Percentiles rank a stretch among this genome's conserved stretches.
Conservation (phyloP, 257 asterid species). For the Parsonsia alboflavescens region DNA sequence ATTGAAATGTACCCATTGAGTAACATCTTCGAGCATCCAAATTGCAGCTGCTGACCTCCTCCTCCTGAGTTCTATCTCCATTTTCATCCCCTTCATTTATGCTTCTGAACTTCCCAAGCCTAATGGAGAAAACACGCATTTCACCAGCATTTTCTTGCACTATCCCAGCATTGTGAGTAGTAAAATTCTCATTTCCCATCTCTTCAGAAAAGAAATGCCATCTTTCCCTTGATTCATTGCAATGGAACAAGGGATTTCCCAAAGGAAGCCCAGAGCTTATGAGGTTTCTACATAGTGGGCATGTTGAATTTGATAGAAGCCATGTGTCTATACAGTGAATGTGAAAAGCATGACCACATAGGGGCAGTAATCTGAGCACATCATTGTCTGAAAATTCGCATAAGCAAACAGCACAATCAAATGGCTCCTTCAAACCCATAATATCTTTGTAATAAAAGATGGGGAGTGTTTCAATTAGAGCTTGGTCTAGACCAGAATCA, state of each 20-base stretch:
- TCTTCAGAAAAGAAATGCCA: constrained; percentile 18
- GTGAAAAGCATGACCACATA: constrained; percentile 89
- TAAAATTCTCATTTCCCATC: constrained; percentile 12
- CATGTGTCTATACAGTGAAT: constrained; percentile 76
- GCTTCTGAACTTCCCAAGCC: constrained; percentile 52
- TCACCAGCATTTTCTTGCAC: constrained; percentile 21
- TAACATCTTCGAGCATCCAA: constrained; percentile 61
- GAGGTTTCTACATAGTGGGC: constrained; percentile 70
- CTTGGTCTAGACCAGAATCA: constrained; percentile 81
- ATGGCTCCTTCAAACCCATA: constrained; percentile 69
- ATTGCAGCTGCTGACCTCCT: constrained; percentile 26
- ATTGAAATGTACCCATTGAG: constrained; percentile 64
- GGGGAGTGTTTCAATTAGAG: constrained; percentile 76
- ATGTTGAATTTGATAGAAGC: constrained; percentile 76
- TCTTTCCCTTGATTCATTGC: constrained; percentile 16
- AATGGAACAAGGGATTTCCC: constrained; percentile 13
- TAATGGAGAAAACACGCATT: constrained; percentile 35
- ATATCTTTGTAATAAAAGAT: constrained; percentile 65
- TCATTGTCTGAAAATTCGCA: constrained; percentile 64
- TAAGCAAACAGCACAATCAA: constrained; percentile 86
- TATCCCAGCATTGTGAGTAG: constrained; percentile 7
- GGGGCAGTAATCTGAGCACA: constrained; percentile 65
- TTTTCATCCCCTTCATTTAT: constrained; percentile 19
- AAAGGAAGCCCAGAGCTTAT: constrained; percentile 23
- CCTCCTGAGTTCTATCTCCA: constrained; percentile 17